phyloP scores from a whole-genome alignment of 495 filamentous ascomycete species.

The Halenospora varia region DNA sequence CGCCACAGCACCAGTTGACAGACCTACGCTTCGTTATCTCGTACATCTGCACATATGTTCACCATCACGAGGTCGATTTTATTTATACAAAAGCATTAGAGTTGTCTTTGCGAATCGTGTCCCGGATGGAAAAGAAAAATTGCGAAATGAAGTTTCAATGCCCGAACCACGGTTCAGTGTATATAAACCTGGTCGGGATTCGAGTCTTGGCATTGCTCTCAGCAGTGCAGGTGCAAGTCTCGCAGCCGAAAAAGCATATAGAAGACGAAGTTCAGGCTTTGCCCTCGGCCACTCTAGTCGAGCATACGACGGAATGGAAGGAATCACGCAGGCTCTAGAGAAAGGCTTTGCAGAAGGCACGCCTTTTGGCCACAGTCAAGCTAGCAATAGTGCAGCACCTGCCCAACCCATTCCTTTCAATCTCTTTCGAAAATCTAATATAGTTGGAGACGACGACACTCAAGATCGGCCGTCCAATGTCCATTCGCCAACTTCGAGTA shows the following conservation, averaged over 20 bases:
- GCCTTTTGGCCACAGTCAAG: slow-evolving; percentile 9
- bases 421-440: slow-evolving; percentile 10
- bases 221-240: slow-evolving; percentile 36
- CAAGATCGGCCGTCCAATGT: slow-evolving; percentile 7
- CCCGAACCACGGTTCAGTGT: slow-evolving; percentile 83
- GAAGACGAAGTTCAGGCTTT: slow-evolving; percentile 54
- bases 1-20: slow-evolving; percentile 45
- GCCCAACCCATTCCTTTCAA: slow-evolving; percentile 36
- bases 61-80: slow-evolving; percentile 78
- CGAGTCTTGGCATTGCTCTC: slow-evolving; percentile 31
- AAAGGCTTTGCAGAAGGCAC: slow-evolving; percentile 18
- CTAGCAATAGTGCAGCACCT: slow-evolving; percentile 17
- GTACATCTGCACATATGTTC: slow-evolving; percentile 94
- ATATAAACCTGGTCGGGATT: slow-evolving; percentile 66
- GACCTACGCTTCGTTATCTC: slow-evolving; percentile 83
- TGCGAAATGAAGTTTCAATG: slow-evolving; percentile 85
- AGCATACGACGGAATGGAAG: slow-evolving; percentile 33
- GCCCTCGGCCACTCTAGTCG: slow-evolving; percentile 33
- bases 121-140: slow-evolving; percentile 90
- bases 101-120: slow-evolving; percentile 98
- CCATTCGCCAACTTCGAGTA: slow-evolving; percentile 25
- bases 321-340: slow-evolving; percentile 27
- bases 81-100: slow-evolving; percentile 84
- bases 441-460: slow-evolving; percentile 1
- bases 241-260: slow-evolving; percentile 50